A percentile compares a stretch with the other conserved stretches of the same genome.
phyloP scores from a whole-genome alignment of 441 rosid genomes.

The Jatropha podagrica region DNA sequence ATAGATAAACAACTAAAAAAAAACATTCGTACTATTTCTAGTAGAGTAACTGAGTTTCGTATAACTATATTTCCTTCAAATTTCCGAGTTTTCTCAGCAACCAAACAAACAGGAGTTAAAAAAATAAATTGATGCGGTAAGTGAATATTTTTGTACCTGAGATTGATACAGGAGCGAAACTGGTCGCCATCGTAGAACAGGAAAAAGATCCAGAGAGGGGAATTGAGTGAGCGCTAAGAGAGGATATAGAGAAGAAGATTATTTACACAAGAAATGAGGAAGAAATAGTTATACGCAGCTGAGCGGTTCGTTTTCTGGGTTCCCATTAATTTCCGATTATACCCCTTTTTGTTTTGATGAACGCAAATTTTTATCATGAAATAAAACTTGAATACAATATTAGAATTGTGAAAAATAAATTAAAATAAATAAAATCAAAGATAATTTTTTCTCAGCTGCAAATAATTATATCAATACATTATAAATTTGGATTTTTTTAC shows the following conservation, averaged over 20 bases:
- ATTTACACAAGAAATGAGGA: neutral
- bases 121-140: neutral
- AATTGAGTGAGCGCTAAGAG: neutral
- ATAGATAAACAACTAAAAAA: neutral
- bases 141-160: conserved; percentile 32
- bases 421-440: too few species aligned
- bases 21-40: neutral
- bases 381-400: too few species aligned
- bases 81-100: neutral
- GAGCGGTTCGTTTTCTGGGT: neutral
- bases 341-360: neutral
- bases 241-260: neutral
- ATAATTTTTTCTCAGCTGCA: too few species aligned
- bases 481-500: too few species aligned
- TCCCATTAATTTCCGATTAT: neutral
- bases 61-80: neutral
- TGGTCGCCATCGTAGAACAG: conserved; percentile 37
- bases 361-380: neutral
- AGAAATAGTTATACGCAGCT: neutral
- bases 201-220: conserved; percentile 20
- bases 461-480: too few species aligned
- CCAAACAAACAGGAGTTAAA: neutral
- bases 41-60: neutral
- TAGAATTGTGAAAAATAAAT: too few species aligned
- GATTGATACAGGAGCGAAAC: conserved; percentile 48